Evolutionary conservation across 306 rosid genomes (phyloP).

Genomic region (Corylus americana): DNA sequence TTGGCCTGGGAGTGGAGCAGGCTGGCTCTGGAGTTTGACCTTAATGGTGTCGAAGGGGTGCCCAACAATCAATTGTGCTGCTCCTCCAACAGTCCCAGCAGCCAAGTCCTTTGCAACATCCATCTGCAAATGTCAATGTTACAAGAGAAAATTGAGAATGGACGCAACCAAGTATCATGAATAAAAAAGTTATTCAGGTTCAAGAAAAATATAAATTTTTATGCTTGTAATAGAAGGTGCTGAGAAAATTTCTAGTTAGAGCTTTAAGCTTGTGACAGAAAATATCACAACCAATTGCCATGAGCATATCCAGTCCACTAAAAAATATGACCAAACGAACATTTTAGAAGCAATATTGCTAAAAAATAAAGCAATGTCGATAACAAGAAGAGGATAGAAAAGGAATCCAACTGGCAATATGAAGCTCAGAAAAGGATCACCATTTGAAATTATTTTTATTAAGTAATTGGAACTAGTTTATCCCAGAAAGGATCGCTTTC

Average conservation of each 20-base stretch:
- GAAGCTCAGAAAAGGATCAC: background rate
- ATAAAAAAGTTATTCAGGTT: background rate
- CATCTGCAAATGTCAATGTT: slow-evolving; percentile 52
- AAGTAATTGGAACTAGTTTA: background rate
- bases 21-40: slow-evolving; percentile 99
- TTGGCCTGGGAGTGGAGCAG: slow-evolving; percentile 83
- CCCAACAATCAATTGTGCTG: slow-evolving; percentile 81
- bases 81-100: slow-evolving; percentile 92
- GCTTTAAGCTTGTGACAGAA: background rate
- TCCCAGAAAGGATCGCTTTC: background rate
- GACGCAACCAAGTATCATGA: background rate
- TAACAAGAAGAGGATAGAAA: background rate
- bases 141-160: background rate
- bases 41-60: slow-evolving; percentile 98
- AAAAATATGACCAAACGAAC: background rate
- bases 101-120: slow-evolving; percentile 90
- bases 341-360: background rate
- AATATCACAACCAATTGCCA: background rate
- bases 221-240: background rate
- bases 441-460: background rate
- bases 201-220: background rate
- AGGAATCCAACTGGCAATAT: background rate
- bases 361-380: background rate
- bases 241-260: background rate
- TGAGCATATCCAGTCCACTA: background rate